phyloP scores from a whole-genome alignment of 129 eudicot species.

The Arctium lappa region DNA sequence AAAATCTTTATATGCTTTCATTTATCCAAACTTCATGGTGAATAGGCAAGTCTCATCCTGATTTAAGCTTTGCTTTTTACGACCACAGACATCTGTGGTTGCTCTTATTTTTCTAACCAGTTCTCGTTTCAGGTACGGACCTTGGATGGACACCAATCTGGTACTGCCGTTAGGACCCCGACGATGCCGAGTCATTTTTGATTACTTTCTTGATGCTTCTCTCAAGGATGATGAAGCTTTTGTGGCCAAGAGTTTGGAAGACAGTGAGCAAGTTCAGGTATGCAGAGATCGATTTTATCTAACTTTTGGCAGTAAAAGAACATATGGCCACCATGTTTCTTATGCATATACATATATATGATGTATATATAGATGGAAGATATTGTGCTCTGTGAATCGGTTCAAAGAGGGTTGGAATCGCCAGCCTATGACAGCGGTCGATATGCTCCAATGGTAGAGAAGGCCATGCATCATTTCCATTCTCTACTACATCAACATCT shows the following conservation, averaged over 20 bases:
- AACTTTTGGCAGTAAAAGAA: not conserved
- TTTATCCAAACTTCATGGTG: constrained; percentile 94
- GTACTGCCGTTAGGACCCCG: constrained; percentile 86
- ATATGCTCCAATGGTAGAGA: constrained; percentile 70
- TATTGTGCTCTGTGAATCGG: constrained; percentile 60
- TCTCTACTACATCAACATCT: constrained; percentile 52
- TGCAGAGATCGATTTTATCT: not conserved
- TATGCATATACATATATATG: not conserved
- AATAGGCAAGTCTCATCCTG: constrained; percentile 56
- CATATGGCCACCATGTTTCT: not conserved
- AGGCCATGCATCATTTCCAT: constrained; percentile 94
- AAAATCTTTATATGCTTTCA: constrained; percentile 78
- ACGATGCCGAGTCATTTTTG: constrained; percentile 79
- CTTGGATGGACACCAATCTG: constrained; percentile 98
- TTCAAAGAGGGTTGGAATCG: constrained; percentile 88
- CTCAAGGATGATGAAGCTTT: constrained; percentile 61
- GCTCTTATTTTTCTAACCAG: not conserved
- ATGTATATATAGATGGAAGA: constrained; percentile 71
- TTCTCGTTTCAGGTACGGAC: constrained; percentile 64
- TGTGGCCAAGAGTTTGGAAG: constrained; percentile 59
- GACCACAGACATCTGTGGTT: not conserved
- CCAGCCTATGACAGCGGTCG: constrained; percentile 68
- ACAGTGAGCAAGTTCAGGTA: constrained; percentile 84
- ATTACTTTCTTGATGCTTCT: constrained; percentile 77
- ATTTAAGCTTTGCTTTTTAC: not conserved